Percentiles rank a stretch among this genome's conserved stretches.
Evolutionary conservation across 768 basidiomycete species (phyloP).

Genomic region (Tylopilus balloui): DNA sequence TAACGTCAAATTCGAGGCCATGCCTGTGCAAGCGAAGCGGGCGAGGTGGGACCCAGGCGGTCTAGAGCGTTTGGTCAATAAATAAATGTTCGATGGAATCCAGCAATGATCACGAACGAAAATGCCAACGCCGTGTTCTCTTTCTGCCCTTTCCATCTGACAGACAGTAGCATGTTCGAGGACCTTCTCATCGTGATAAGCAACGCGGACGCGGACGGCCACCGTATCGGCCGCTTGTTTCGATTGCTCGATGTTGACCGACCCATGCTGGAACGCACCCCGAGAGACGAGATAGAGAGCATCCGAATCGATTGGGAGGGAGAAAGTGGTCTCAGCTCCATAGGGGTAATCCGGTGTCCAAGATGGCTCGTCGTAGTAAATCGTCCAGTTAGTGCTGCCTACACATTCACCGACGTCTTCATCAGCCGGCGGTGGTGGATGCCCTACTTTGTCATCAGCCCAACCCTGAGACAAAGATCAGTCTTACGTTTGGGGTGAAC

Average conservation of each 20-base stretch:
- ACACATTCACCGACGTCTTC: conserved; percentile 13
- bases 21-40: conserved; percentile 4
- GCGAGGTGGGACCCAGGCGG: conserved; percentile 16
- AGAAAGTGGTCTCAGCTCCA: conserved; percentile 26
- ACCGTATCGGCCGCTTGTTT: conserved; percentile 25
- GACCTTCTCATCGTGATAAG: conserved; percentile 13
- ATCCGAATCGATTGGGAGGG: conserved; percentile 31
- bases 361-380: conserved; percentile 20
- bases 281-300: conserved; percentile 29
- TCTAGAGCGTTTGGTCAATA: conserved; percentile 24
- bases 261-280: conserved; percentile 27
- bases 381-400: conserved; percentile 19
- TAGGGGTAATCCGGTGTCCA: conserved; percentile 21
- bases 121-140: conserved; percentile 31
- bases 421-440: not conserved
- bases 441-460: not conserved
- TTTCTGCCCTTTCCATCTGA: conserved; percentile 21
- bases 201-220: conserved; percentile 27
- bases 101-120: conserved; percentile 24
- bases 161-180: conserved; percentile 30
- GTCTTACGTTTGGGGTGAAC: not conserved
- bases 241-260: conserved; percentile 29
- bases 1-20: conserved; percentile 33
- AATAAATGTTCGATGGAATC: not conserved
- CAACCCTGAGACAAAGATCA: conserved; percentile 9